Percentiles rank a stretch among this genome's conserved stretches.
These are phyloP conservation scores for Mucor irregularis DNA, from an alignment of 371 early-diverging fungal species.

Conservation along the genomic window DNA sequence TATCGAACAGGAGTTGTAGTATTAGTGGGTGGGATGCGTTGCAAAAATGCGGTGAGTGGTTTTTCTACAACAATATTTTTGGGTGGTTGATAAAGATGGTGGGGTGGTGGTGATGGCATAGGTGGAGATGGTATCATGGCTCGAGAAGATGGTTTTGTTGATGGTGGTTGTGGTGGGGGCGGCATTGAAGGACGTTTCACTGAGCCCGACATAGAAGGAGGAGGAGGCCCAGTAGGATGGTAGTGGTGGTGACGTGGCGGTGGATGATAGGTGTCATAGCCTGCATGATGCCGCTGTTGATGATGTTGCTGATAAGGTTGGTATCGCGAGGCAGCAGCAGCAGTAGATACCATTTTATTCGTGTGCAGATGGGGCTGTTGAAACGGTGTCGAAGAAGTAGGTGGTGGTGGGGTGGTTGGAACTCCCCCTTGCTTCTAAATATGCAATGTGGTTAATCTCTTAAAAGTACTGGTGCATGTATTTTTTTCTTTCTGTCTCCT, in stretches of 20 bases:
- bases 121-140: no score
- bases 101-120: no score
- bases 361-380: neutral
- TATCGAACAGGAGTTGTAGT: no score
- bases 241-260: no score
- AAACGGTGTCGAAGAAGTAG: neutral
- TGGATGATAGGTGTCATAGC: no score
- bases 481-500: neutral
- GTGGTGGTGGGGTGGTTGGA: neutral
- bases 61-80: constrained; percentile 19
- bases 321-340: no score
- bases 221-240: no score
- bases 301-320: neutral
- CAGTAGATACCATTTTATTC: neutral
- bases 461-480: neutral
- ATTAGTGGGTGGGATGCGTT: constrained; percentile 5
- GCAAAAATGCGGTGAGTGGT: constrained; percentile 23
- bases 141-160: neutral
- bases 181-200: neutral
- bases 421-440: neutral
- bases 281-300: no score
- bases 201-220: no score
- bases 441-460: neutral
- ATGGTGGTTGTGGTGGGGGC: neutral
- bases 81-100: no score